Evolutionary conservation across 768 basidiomycete species (phyloP).

Genomic region (Rhodotorula diobovata): DNA sequence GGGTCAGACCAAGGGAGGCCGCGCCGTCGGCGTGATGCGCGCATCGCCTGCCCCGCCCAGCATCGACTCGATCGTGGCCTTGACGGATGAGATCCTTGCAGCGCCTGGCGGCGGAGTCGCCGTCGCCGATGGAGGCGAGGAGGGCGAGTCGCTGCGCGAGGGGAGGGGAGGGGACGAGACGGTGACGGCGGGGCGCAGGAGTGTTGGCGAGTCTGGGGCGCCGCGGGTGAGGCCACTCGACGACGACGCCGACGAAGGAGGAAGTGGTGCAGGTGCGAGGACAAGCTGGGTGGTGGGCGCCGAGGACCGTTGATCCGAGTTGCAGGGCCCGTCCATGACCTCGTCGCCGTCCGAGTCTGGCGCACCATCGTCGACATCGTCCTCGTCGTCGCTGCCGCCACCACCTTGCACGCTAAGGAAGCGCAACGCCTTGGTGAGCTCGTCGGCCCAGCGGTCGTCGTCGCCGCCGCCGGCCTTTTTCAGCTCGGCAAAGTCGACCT

Average conservation of each 20-base stretch:
- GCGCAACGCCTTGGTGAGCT: constrained; percentile 73
- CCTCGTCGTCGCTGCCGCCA: constrained; percentile 14
- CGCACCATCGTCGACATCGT: constrained; percentile 26
- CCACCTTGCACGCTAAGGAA: constrained; percentile 56
- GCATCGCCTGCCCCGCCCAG: not conserved
- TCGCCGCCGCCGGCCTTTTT: not conserved
- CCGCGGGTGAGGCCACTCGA: not conserved
- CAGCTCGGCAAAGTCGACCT: not conserved
- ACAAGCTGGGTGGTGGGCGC: constrained; percentile 31
- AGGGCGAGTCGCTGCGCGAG: not conserved
- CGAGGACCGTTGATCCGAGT: constrained; percentile 29
- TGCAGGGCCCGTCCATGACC: constrained; percentile 41
- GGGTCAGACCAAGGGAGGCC: constrained; percentile 27
- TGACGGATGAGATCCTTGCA: constrained; percentile 43
- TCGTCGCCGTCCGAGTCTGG: constrained; percentile 15
- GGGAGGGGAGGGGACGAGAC: constrained; percentile 34
- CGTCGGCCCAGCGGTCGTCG: constrained; percentile 57
- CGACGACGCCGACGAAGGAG: too few relatives aligned
- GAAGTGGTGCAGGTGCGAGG: constrained; percentile 11
- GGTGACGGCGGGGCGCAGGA: constrained; percentile 37
- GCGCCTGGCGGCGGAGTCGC: constrained; percentile 27
- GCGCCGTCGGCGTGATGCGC: constrained; percentile 39
- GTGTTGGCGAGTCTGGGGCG: constrained; percentile 2
- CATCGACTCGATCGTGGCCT: constrained; percentile 48
- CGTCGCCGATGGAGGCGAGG: not conserved